A percentile compares a stretch with the other conserved stretches of the same genome.
Evolutionary conservation across 1,284 basidiomycete species (phyloP).

Genomic region (Melampsora larici-populina): DNA sequence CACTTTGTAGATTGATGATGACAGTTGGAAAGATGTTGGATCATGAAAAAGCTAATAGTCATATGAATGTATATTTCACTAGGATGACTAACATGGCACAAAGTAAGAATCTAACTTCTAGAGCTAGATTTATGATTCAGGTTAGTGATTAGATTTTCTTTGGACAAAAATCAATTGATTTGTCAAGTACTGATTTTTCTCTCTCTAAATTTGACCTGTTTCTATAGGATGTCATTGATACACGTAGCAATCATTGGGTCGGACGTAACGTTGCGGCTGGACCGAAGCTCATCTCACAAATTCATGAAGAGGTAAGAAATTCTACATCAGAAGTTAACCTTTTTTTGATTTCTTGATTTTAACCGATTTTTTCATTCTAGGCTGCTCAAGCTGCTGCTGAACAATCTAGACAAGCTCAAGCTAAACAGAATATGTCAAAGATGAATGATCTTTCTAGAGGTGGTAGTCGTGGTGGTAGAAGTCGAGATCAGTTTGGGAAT

Average conservation of each 20-base stretch:
- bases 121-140: slow-evolving; percentile 39
- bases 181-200: neutral
- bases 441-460: slow-evolving; percentile 28
- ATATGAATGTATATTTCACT: slow-evolving; percentile 89
- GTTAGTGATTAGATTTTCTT: slow-evolving; percentile 48
- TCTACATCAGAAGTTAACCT: too few relatives aligned
- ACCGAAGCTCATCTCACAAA: slow-evolving; percentile 1
- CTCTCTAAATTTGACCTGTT: neutral
- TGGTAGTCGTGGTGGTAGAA: slow-evolving; percentile 29
- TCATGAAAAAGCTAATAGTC: slow-evolving; percentile 66
- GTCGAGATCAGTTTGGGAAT: slow-evolving; percentile 26
- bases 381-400: neutral
- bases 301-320: neutral
- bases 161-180: neutral
- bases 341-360: too few relatives aligned
- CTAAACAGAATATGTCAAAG: slow-evolving; percentile 23
- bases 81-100: slow-evolving; percentile 78
- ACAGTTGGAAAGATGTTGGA: slow-evolving; percentile 84
- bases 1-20: slow-evolving; percentile 82
- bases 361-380: neutral
- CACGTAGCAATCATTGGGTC: slow-evolving; percentile 34
- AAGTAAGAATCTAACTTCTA: slow-evolving; percentile 54
- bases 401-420: slow-evolving; percentile 24
- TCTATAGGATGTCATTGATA: slow-evolving; percentile 38
- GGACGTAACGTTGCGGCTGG: slow-evolving; percentile 16